Conservation (phyloP, 345 rosid genomes). For the Camelina neglecta region DNA sequence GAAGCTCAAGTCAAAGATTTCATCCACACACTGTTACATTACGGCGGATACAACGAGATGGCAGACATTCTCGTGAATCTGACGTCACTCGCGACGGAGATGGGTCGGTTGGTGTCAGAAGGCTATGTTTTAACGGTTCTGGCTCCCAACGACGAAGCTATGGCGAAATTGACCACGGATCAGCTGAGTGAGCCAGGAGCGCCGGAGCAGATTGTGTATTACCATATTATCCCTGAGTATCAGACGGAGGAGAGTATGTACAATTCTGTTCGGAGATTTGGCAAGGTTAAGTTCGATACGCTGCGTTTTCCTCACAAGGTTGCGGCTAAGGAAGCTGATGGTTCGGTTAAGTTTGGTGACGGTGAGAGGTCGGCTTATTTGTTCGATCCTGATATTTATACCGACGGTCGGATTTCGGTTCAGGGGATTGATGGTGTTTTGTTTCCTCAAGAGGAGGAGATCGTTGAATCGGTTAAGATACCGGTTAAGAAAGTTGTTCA, state of each 20-base stretch:
- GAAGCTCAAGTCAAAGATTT: slow-evolving; percentile 74
- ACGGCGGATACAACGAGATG: slow-evolving; percentile 84
- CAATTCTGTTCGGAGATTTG: slow-evolving; percentile 73
- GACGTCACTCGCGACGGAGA: slow-evolving; percentile 74
- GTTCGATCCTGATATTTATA: slow-evolving; percentile 88
- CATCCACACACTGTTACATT: slow-evolving; percentile 64
- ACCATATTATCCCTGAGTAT: slow-evolving; percentile 75
- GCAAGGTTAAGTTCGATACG: slow-evolving; percentile 68
- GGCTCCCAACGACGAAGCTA: slow-evolving; percentile 83
- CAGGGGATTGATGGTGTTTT: slow-evolving; percentile 81
- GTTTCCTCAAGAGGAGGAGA: slow-evolving; percentile 54
- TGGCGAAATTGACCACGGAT: slow-evolving; percentile 74
- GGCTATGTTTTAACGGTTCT: slow-evolving; percentile 75
- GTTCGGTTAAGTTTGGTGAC: slow-evolving; percentile 86
- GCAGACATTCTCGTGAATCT: slow-evolving; percentile 76
- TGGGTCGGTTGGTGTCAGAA: slow-evolving; percentile 75
- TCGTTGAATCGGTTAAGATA: slow-evolving; percentile 41
- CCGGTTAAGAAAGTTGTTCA: slow-evolving; percentile 68
- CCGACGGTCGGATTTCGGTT: slow-evolving; percentile 80
- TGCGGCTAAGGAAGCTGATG: slow-evolving; percentile 89
- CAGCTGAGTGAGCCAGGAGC: slow-evolving; percentile 85
- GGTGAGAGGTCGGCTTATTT: slow-evolving; percentile 77
- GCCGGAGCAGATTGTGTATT: slow-evolving; percentile 79
- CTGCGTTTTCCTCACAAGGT: slow-evolving; percentile 75
- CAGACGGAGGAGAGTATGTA: slow-evolving; percentile 91